phyloP scores from a whole-genome alignment of 1,284 basidiomycete genomes.

The Sanghuangporus baumii region DNA sequence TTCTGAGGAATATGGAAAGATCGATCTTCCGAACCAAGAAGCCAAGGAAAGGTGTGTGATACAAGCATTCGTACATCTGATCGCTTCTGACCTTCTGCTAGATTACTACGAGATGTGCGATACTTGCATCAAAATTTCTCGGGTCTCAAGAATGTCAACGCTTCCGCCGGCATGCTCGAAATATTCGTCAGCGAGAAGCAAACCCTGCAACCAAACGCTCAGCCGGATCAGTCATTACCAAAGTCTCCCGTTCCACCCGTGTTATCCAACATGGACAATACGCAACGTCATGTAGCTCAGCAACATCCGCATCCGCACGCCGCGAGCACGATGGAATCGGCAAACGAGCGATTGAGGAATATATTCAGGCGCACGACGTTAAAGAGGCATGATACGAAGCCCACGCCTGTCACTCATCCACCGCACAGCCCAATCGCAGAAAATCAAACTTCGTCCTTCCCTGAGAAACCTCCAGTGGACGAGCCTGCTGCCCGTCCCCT shows the following conservation, averaged over 20 bases:
- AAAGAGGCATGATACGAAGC: constrained; percentile 1
- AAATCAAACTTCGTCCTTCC: neutral
- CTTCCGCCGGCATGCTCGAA: constrained; percentile 72
- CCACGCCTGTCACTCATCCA: neutral
- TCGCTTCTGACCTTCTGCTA: constrained; percentile 25
- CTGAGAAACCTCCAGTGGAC: constrained; percentile 8
- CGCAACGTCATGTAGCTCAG: neutral
- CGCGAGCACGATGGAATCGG: constrained; percentile 11
- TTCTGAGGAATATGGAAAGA: constrained; percentile 75
- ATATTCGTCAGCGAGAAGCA: constrained; percentile 75
- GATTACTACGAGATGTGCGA: constrained; percentile 73
- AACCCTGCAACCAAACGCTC: constrained; percentile 26
- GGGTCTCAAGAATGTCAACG: constrained; percentile 60
- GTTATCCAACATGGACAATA: neutral
- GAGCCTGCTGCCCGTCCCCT: constrained; percentile 1
- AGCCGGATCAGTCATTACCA: neutral
- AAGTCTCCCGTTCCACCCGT: constrained; percentile 3
- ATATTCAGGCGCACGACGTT: constrained; percentile 16
- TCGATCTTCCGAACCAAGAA: constrained; percentile 75
- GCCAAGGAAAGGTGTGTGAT: constrained; percentile 75
- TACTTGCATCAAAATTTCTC: constrained; percentile 72
- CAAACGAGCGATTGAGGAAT: constrained; percentile 17
- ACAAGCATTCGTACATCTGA: neutral
- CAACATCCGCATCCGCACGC: neutral
- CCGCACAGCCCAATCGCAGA: constrained; percentile 4